Percentiles rank a stretch among this genome's conserved stretches.
phyloP scores from a whole-genome alignment of 2,329 filamentous ascomycete species.

The Decorospora gaudefroyi region DNA sequence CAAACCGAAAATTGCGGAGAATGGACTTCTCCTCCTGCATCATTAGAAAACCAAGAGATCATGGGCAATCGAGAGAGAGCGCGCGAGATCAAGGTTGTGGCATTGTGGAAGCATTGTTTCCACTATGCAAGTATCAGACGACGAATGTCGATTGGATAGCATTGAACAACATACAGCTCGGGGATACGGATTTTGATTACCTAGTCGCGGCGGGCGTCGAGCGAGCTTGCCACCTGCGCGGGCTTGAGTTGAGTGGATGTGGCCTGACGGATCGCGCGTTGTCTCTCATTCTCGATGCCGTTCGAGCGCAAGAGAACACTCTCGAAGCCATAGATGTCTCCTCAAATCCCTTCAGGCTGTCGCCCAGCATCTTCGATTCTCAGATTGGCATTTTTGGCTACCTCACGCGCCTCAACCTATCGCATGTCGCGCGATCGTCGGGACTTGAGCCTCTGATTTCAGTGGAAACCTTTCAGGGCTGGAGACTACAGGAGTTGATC shows the following conservation, averaged over 20 bases:
- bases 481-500: conserved; percentile 68
- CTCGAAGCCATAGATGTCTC: conserved; percentile 70
- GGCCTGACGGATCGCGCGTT: conserved; percentile 62
- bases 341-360: conserved; percentile 67
- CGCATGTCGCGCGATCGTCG: conserved; percentile 66
- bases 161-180: conserved; percentile 70
- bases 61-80: conserved; percentile 49
- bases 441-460: conserved; percentile 67
- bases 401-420: conserved; percentile 68
- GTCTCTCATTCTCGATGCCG: conserved; percentile 65
- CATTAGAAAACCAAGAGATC: conserved; percentile 56
- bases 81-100: conserved; percentile 67
- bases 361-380: conserved; percentile 66
- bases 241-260: conserved; percentile 69
- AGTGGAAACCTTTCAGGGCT: conserved; percentile 67
- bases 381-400: conserved; percentile 69
- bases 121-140: conserved; percentile 67
- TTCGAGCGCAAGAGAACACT: conserved; percentile 67
- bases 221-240: conserved; percentile 66
- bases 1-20: conserved; percentile 64
- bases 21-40: conserved; percentile 69
- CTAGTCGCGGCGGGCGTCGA: conserved; percentile 70
- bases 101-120: conserved; percentile 70
- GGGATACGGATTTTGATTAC: conserved; percentile 70
- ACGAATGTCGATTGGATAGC: conserved; percentile 74